These are phyloP conservation scores for Saprolegnia parasitica DNA, from an alignment of 352 stramenopile genomes.

Conservation along the genomic window DNA sequence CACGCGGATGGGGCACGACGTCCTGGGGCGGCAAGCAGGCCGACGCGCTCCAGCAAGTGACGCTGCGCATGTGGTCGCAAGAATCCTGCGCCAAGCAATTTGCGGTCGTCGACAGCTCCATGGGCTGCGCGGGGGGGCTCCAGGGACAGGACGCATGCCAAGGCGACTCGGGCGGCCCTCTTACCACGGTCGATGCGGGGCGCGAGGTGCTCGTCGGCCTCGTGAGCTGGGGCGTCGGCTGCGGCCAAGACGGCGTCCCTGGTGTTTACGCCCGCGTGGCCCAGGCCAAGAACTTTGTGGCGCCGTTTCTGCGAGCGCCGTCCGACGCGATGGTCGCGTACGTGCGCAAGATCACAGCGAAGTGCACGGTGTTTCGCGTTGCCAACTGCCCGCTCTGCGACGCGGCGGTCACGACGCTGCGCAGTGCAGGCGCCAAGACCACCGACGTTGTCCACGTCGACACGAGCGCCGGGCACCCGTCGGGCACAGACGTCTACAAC, in stretches of 20 bases:
- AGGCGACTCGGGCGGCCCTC: conserved; percentile 52
- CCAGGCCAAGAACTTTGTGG: conserved; percentile 33
- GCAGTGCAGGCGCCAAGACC: background rate
- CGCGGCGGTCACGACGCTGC: background rate
- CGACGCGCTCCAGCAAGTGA: conserved; percentile 39
- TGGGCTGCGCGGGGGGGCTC: conserved; percentile 51
- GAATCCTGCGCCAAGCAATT: conserved; percentile 34
- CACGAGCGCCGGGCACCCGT: background rate
- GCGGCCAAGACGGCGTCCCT: conserved; percentile 40
- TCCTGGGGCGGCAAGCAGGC: conserved; percentile 25
- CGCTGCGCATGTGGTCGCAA: conserved; percentile 43
- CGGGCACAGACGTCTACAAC: background rate
- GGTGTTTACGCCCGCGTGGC: conserved; percentile 41
- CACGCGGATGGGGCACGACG: conserved; percentile 40
- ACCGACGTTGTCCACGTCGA: background rate
- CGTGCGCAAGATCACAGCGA: background rate
- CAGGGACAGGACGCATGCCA: conserved; percentile 53
- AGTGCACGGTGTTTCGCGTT: background rate
- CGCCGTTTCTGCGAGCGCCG: conserved; percentile 27
- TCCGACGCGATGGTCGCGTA: background rate
- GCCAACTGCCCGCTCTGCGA: background rate
- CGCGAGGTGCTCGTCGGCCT: conserved; percentile 47
- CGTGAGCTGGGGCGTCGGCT: conserved; percentile 64
- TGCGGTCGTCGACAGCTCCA: conserved; percentile 58
- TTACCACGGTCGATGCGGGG: conserved; percentile 30